Evolutionary conservation across 2,329 filamentous ascomycete species (phyloP).

Genomic region (Fusarium irregulare): DNA sequence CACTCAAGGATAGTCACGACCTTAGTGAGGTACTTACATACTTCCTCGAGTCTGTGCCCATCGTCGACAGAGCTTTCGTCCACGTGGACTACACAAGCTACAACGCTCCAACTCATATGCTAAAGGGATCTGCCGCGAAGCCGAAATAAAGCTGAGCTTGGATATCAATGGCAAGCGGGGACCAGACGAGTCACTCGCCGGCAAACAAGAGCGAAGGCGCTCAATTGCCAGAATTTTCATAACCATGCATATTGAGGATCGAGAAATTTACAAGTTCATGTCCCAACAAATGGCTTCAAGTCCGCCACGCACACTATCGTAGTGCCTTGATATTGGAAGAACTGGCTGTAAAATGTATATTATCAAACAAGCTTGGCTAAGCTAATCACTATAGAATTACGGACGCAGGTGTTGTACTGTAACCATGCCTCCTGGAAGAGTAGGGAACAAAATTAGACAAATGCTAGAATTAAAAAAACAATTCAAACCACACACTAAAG

Average conservation of each 20-base stretch:
- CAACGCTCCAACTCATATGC: slow-evolving; percentile 70
- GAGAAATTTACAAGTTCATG: not conserved
- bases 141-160: slow-evolving; percentile 30
- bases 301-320: not conserved
- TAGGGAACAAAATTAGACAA: slow-evolving; percentile 5
- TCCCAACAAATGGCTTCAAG: not conserved
- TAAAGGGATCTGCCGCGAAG: slow-evolving; percentile 47
- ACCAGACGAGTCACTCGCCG: not conserved
- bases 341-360: slow-evolving; percentile 27
- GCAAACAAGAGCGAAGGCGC: not conserved
- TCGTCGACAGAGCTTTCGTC: slow-evolving; percentile 78
- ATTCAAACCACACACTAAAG: not conserved
- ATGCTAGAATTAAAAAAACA: not conserved
- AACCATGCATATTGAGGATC: not conserved
- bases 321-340: not conserved
- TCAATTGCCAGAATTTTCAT: not conserved
- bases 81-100: slow-evolving; percentile 73
- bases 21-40: slow-evolving; percentile 82
- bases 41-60: slow-evolving; percentile 84
- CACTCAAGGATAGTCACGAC: slow-evolving; percentile 83
- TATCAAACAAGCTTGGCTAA: slow-evolving; percentile 15
- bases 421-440: slow-evolving; percentile 4
- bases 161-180: not conserved
- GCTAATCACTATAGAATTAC: slow-evolving; percentile 18
- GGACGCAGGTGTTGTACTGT: not conserved